These are phyloP conservation scores for Styphnolobium japonicum DNA, from an alignment of 306 rosid species.

Conservation along the genomic window DNA sequence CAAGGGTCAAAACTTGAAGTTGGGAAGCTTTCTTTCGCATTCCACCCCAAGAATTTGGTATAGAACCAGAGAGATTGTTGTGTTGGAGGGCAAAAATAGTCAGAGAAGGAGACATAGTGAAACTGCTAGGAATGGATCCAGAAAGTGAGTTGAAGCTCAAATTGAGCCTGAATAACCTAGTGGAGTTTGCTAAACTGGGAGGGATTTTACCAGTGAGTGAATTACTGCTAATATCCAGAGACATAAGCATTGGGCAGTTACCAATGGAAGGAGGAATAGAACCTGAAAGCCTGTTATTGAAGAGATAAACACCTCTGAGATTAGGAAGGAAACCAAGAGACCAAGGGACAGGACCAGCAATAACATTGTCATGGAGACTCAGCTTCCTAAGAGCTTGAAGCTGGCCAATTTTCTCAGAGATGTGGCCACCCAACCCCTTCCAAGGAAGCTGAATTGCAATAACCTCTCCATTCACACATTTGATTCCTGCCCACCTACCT, in stretches of 20 bases:
- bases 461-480: conserved; percentile 85
- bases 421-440: conserved; percentile 78
- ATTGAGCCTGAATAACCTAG: conserved; percentile 66
- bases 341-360: conserved; percentile 62
- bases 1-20: conserved; percentile 66
- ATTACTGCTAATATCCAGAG: conserved; percentile 83
- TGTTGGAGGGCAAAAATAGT: conserved; percentile 65
- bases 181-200: conserved; percentile 61
- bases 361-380: conserved; percentile 71
- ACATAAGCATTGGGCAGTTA: conserved; percentile 67
- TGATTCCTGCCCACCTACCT: conserved; percentile 90
- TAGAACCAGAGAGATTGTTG: conserved; percentile 72
- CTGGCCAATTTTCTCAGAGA: conserved; percentile 73
- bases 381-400: conserved; percentile 76
- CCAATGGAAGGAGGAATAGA: conserved; percentile 79
- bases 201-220: conserved; percentile 68
- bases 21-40: conserved; percentile 34
- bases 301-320: conserved; percentile 91
- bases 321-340: conserved; percentile 70
- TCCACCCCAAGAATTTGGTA: conserved; percentile 63
- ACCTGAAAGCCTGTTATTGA: conserved; percentile 85
- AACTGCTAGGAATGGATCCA: conserved; percentile 66
- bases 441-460: conserved; percentile 93
- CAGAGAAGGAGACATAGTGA: conserved; percentile 50
- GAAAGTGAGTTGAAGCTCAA: conserved; percentile 79